These are phyloP conservation scores for Tetracladium maxilliforme DNA, from an alignment of 2,329 filamentous ascomycete species.

Conservation along the genomic window DNA sequence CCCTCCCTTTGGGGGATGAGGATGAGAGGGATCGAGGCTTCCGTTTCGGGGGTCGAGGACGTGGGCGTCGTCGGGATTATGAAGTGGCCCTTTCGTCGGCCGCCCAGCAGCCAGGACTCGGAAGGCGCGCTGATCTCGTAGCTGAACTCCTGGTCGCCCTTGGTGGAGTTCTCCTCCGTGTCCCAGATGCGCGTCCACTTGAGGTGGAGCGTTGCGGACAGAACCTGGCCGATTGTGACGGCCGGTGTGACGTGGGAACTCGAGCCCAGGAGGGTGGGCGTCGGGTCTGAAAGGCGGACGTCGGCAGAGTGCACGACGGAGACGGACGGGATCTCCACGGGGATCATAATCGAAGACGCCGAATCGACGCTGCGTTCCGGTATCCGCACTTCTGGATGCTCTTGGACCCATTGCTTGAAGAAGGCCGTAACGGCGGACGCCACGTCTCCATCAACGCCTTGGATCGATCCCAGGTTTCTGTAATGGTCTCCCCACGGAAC, in stretches of 20 bases:
- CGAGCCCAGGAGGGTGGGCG: too few relatives aligned
- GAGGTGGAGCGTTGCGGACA: slow-evolving; percentile 46
- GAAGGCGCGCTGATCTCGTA: slow-evolving; percentile 66
- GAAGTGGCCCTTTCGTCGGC: slow-evolving; percentile 67
- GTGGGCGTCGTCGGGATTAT: slow-evolving; percentile 32
- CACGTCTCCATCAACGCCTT: slow-evolving; percentile 18
- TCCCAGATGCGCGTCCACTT: slow-evolving; percentile 51
- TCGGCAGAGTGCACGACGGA: slow-evolving; percentile 72
- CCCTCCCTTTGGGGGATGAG: slow-evolving; percentile 72
- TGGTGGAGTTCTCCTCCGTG: slow-evolving; percentile 17
- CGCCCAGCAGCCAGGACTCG: slow-evolving; percentile 76
- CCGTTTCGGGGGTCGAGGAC: slow-evolving; percentile 28
- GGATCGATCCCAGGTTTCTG: slow-evolving; percentile 33
- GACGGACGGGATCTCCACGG: slow-evolving; percentile 76
- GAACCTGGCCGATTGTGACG: slow-evolving; percentile 30
- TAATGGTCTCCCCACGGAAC: slow-evolving; percentile 34
- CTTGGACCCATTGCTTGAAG: slow-evolving; percentile 21
- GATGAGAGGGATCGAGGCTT: slow-evolving; percentile 41
- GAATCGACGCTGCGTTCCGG: slow-evolving; percentile 1
- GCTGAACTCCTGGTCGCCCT: slow-evolving; percentile 54
- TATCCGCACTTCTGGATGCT: slow-evolving; percentile 17
- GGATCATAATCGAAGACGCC: slow-evolving; percentile 76
- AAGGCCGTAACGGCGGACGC: slow-evolving; percentile 14
- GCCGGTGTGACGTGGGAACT: too few relatives aligned
- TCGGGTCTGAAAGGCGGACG: slow-evolving; percentile 36